phyloP scores from a whole-genome alignment of 2,329 filamentous ascomycete genomes.

The Saccharata proteae region DNA sequence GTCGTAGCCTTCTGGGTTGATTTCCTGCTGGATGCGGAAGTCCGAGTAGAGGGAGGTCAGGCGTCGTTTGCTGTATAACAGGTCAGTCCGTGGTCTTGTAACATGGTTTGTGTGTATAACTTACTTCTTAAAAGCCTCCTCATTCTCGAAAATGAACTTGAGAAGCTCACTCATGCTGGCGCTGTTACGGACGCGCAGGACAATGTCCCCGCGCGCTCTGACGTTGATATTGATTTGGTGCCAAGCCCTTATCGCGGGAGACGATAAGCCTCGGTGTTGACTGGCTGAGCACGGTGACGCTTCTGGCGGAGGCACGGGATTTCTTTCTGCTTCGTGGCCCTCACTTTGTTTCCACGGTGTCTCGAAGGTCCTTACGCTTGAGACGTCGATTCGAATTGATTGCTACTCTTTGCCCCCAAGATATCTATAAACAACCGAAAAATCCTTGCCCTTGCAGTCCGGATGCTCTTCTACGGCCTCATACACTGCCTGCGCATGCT shows the following conservation, averaged over 20 bases:
- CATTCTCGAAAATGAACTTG: constrained; percentile 42
- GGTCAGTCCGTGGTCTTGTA: constrained; percentile 9
- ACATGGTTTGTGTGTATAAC: no score
- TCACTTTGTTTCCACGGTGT: no score
- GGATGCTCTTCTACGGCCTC: constrained; percentile 30
- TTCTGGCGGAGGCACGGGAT: no score
- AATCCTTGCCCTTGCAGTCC: constrained; percentile 37
- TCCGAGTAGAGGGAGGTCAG: constrained; percentile 82
- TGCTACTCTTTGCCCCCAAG: constrained; percentile 32
- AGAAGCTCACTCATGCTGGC: constrained; percentile 53
- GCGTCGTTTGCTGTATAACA: constrained; percentile 45
- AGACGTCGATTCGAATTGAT: no score
- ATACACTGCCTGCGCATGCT: constrained; percentile 33
- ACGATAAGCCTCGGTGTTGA: no score
- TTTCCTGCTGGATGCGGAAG: constrained; percentile 58
- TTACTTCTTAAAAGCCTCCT: constrained; percentile 37
- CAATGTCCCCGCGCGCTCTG: no score
- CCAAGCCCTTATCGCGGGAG: no score
- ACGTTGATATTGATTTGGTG: no score
- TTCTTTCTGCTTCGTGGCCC: no score
- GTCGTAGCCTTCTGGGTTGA: constrained; percentile 75
- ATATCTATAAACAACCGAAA: constrained; percentile 39
- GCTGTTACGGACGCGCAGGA: no score
- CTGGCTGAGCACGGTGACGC: no score
- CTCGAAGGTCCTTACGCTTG: no score